Base-by-base conservation (phyloP, 176 grass and related monocot species). In the Otatea glauca region DNA sequence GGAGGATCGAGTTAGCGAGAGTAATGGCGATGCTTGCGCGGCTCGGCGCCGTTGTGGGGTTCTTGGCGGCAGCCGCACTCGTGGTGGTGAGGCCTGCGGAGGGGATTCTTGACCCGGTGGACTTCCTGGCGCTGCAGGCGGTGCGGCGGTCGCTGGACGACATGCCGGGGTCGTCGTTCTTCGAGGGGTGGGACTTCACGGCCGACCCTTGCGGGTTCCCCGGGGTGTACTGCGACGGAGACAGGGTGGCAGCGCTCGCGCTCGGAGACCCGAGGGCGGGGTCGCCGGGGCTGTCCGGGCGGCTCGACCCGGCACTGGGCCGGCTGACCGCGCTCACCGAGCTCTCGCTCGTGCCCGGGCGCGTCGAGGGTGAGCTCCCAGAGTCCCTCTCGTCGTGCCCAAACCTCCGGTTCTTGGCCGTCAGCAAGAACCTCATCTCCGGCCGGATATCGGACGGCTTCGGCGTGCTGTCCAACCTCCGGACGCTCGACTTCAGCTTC, bases 401-500 rank as follows among this genome's bases (percentile, higher is more conserved):
- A 3, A 78, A 76, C 67, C 95, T 98, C 55, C 88, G 95, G 1
- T 98, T 98, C 84, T 56, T 98, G 2, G 95, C 95, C 65, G 89
- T 98, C 63, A 94, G 92, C 84, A 98, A 98, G 88, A 98, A 98
- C 86, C 90, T 98, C 72, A 47, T 98, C 61, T 94, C 91, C 20
- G 95, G 95, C 11, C 20, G 7, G 16, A 90, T 98, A 20, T 92
- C 92, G 0, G 75, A 86, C 79, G 90, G 87, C 12, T 14, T 98
- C 66, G 56, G 83, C 55, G 84, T 83, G 60, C 82, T 98, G 39
- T 78, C 86, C 75, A 90, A 85, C 68, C 91, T 98, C 72, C 91
- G 92, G 14, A 98, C 91, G 41, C 91, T 98, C 75, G 95, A 98
- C 88, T 82, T 98, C 56, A 98, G 95, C 90, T 98, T 93, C 79